Conservation (phyloP, 345 rosid species). For the Aegle marmelos region DNA sequence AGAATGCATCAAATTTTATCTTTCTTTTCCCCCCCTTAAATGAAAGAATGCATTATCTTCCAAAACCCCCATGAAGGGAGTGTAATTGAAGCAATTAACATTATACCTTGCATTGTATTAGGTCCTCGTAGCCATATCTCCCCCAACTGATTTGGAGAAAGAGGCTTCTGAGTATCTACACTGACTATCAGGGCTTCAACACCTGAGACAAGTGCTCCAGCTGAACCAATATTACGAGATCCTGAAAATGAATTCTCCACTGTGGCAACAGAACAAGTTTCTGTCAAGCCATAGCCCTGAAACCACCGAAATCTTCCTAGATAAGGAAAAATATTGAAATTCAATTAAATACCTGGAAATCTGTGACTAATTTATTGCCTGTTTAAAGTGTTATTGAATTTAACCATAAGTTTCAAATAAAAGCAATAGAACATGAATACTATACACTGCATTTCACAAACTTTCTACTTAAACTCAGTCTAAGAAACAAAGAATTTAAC, state of each 20-base stretch:
- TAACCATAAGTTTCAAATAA: not conserved
- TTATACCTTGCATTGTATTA: constrained; percentile 84
- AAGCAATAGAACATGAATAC: not conserved
- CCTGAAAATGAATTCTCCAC: constrained; percentile 50
- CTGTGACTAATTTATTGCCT: not conserved
- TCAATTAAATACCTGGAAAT: not conserved
- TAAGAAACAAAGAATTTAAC: not conserved
- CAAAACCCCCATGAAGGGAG: not conserved
- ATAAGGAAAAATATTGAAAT: not conserved
- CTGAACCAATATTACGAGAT: constrained; percentile 56
- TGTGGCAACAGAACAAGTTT: constrained; percentile 66
- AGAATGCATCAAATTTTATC: too few species aligned
- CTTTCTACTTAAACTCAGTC: not conserved
- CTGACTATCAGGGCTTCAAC: constrained; percentile 72
- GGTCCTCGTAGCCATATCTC: constrained; percentile 94
- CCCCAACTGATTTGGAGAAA: constrained; percentile 74
- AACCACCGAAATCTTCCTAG: constrained; percentile 11
- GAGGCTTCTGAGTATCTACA: constrained; percentile 56
- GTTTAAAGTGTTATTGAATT: not conserved
- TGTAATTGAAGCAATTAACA: not conserved
- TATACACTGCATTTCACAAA: not conserved
- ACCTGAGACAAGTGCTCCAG: constrained; percentile 68
- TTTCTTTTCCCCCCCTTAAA: not conserved
- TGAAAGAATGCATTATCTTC: not conserved
- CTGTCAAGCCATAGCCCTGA: constrained; percentile 96